Evolutionary conservation across 345 rosid genomes (phyloP).

Genomic region (Hibiscus tridactylites): DNA sequence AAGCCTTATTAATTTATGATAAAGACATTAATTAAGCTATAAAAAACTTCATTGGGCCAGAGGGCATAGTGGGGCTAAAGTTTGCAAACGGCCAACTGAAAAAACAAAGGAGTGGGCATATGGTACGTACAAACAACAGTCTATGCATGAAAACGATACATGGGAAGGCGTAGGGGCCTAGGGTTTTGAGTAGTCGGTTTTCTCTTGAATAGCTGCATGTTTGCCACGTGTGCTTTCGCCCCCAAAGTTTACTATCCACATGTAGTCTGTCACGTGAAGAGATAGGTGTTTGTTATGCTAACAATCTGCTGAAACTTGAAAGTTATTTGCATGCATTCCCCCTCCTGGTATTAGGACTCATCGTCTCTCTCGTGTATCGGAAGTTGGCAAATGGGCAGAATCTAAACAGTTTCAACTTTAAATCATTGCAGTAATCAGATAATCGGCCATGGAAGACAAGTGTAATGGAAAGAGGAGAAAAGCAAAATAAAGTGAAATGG

Average conservation of each 20-base stretch:
- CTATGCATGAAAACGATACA: background rate
- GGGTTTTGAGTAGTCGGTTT: constrained; percentile 5
- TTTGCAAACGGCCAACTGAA: constrained; percentile 15
- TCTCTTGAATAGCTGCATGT: constrained; percentile 23
- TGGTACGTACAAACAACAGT: background rate
- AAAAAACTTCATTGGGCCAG: background rate
- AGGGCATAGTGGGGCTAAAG: background rate
- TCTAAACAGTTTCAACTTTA: background rate
- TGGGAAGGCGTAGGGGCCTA: background rate
- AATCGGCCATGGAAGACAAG: background rate
- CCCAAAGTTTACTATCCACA: background rate
- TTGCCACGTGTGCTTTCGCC: constrained; percentile 15
- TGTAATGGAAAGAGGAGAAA: background rate
- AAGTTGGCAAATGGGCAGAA: constrained; percentile 5
- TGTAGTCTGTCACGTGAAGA: background rate
- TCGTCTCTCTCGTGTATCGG: background rate
- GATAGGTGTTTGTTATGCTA: background rate
- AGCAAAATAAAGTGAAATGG: background rate
- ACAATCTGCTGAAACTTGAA: background rate
- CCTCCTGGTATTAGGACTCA: background rate
- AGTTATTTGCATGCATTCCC: background rate
- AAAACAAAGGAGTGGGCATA: background rate
- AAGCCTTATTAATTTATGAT: background rate
- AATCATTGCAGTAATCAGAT: background rate
- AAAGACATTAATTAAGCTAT: background rate